A percentile compares a stretch with the other conserved stretches of the same genome.
Conservation (phyloP, 2,329 filamentous ascomycete genomes). For the Chrysoporthe deuterocubensis region DNA sequence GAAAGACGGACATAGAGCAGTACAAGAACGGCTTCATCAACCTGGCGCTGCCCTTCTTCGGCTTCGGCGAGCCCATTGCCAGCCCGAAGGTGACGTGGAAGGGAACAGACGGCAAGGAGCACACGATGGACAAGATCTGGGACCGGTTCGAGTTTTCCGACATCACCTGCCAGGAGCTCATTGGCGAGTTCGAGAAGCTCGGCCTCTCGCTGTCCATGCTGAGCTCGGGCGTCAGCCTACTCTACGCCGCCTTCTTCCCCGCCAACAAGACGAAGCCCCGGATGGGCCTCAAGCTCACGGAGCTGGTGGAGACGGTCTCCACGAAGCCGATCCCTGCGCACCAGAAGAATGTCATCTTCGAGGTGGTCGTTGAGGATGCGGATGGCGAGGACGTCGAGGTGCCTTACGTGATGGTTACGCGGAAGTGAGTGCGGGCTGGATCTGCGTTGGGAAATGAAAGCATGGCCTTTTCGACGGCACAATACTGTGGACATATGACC, state of each 20-base stretch:
- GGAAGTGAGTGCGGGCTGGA: slow-evolving; percentile 14
- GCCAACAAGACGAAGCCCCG: slow-evolving; percentile 80
- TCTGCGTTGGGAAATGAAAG: neutral
- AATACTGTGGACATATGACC: slow-evolving; percentile 12
- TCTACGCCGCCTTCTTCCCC: slow-evolving; percentile 94
- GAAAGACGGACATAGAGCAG: slow-evolving; percentile 94
- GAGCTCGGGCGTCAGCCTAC: slow-evolving; percentile 92
- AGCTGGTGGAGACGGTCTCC: slow-evolving; percentile 84
- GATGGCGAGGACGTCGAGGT: slow-evolving; percentile 95
- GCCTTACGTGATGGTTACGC: slow-evolving; percentile 90
- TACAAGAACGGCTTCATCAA: slow-evolving; percentile 99
- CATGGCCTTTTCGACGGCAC: slow-evolving; percentile 10
- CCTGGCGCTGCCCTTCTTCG: slow-evolving; percentile 93
- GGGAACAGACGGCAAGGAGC: slow-evolving; percentile 75
- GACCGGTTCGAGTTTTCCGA: slow-evolving; percentile 92
- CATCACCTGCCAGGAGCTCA: slow-evolving; percentile 81
- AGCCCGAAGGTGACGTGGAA: slow-evolving; percentile 92
- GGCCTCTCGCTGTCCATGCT: slow-evolving; percentile 89
- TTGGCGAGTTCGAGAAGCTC: slow-evolving; percentile 79
- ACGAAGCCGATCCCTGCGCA: slow-evolving; percentile 91
- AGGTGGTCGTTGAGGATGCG: slow-evolving; percentile 89
- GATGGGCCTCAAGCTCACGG: slow-evolving; percentile 80
- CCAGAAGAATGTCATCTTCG: slow-evolving; percentile 95
- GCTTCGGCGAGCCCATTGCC: slow-evolving; percentile 94
- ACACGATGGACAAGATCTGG: slow-evolving; percentile 91